Conservation (phyloP, 805 yeast species). For the Kuraishia capsulata region DNA sequence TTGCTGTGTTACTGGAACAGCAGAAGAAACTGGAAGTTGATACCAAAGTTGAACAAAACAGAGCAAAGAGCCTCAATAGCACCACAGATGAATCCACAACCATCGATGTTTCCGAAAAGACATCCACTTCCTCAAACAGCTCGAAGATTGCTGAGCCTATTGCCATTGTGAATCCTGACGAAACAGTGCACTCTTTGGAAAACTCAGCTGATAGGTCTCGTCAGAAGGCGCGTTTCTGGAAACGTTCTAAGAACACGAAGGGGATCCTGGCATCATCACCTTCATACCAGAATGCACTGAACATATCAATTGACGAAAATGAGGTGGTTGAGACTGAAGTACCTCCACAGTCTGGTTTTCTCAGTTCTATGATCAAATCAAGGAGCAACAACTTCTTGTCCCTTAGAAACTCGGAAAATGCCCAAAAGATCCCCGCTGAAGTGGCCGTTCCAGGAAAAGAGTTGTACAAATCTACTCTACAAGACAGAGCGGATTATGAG, state of each 20-base stretch:
- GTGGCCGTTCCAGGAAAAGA: neutral
- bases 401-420: conserved; percentile 1
- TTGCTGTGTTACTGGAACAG: neutral
- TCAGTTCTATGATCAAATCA: conserved; percentile 27
- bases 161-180: neutral
- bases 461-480: conserved; percentile 43
- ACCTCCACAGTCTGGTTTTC: neutral
- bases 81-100: neutral
- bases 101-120: neutral
- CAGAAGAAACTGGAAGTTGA: neutral
- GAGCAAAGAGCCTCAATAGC: neutral
- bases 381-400: conserved; percentile 32
- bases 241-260: conserved; percentile 6
- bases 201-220: conserved; percentile 10
- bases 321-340: neutral
- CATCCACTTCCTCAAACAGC: neutral
- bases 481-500: conserved; percentile 56
- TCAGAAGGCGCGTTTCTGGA: conserved; percentile 23
- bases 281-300: neutral
- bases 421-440: neutral
- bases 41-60: too few species aligned
- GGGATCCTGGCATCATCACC: neutral
- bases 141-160: neutral
- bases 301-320: neutral
- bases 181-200: neutral